A percentile compares a stretch with the other conserved stretches of the same genome.
These are phyloP conservation scores for Phaeotremella skinneri DNA, from an alignment of 768 basidiomycete species.

Conservation along the genomic window DNA sequence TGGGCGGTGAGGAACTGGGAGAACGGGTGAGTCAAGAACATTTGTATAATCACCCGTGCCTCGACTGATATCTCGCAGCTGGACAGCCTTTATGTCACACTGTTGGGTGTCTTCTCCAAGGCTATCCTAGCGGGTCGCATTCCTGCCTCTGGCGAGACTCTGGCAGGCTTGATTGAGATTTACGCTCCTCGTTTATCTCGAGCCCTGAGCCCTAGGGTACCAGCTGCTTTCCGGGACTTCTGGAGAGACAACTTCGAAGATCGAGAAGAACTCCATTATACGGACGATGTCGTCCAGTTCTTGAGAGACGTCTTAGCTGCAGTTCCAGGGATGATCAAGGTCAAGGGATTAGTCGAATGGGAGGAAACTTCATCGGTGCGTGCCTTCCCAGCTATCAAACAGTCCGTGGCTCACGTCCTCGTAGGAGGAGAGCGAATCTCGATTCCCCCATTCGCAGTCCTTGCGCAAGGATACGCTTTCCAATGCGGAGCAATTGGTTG, in stretches of 20 bases:
- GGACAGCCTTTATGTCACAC: slow-evolving; percentile 32
- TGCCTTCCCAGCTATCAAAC: background rate
- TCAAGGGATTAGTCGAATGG: slow-evolving; percentile 17
- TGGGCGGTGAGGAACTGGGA: slow-evolving; percentile 7
- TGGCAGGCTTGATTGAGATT: slow-evolving; percentile 30
- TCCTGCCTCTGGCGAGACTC: slow-evolving; percentile 14
- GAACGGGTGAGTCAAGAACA: slow-evolving; percentile 1
- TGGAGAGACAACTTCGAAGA: slow-evolving; percentile 24
- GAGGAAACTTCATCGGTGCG: slow-evolving; percentile 21
- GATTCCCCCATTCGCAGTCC: slow-evolving; percentile 27
- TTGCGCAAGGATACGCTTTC: background rate
- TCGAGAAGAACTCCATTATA: slow-evolving; percentile 12
- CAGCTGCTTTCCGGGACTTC: slow-evolving; percentile 34
- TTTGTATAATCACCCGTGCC: background rate
- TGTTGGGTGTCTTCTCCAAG: slow-evolving; percentile 18
- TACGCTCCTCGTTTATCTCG: slow-evolving; percentile 34
- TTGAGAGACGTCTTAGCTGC: slow-evolving; percentile 28
- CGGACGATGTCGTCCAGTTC: slow-evolving; percentile 32
- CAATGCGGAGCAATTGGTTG: background rate
- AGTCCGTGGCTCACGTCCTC: slow-evolving; percentile 6
- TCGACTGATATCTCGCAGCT: slow-evolving; percentile 18
- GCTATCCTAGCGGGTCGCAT: slow-evolving; percentile 21
- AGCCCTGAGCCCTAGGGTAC: slow-evolving; percentile 22
- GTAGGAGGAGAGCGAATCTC: slow-evolving; percentile 31
- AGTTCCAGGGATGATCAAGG: slow-evolving; percentile 36